phyloP scores from a whole-genome alignment of 306 rosid genomes.

The Biancaea sappan region DNA sequence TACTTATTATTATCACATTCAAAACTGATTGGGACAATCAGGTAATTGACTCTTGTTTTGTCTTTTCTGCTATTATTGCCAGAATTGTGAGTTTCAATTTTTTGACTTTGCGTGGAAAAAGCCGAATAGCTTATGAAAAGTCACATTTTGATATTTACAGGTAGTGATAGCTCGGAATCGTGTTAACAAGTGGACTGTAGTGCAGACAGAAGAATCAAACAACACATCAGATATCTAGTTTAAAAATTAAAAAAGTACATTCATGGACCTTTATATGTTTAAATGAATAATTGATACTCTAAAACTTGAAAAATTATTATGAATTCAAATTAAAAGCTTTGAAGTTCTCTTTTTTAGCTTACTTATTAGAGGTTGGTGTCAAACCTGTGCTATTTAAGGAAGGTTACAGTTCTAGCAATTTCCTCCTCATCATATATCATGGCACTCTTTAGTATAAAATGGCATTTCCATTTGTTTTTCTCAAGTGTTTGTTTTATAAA shows the following conservation, averaged over 20 bases:
- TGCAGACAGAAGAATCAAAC: slow-evolving; percentile 28
- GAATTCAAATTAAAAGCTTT: not conserved
- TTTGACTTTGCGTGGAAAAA: not conserved
- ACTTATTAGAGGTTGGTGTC: not conserved
- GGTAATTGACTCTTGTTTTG: slow-evolving; percentile 29
- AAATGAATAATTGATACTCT: not conserved
- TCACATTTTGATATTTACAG: slow-evolving; percentile 24
- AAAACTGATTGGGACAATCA: slow-evolving; percentile 71
- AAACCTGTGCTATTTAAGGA: not conserved
- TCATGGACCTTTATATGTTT: not conserved
- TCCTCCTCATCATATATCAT: not conserved
- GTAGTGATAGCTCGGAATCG: slow-evolving; percentile 47
- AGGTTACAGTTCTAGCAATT: not conserved
- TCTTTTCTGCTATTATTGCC: not conserved
- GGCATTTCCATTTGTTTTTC: not conserved
- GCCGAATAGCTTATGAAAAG: not conserved
- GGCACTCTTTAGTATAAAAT: not conserved
- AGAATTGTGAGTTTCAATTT: not conserved
- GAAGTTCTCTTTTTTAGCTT: not conserved
- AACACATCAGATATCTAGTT: not conserved
- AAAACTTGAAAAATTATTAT: not conserved
- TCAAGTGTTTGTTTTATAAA: not conserved
- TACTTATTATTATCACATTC: slow-evolving; percentile 40
- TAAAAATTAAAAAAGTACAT: not conserved
- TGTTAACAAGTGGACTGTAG: slow-evolving; percentile 41